phyloP scores from a whole-genome alignment of 768 basidiomycete species.

The Postia placenta region DNA sequence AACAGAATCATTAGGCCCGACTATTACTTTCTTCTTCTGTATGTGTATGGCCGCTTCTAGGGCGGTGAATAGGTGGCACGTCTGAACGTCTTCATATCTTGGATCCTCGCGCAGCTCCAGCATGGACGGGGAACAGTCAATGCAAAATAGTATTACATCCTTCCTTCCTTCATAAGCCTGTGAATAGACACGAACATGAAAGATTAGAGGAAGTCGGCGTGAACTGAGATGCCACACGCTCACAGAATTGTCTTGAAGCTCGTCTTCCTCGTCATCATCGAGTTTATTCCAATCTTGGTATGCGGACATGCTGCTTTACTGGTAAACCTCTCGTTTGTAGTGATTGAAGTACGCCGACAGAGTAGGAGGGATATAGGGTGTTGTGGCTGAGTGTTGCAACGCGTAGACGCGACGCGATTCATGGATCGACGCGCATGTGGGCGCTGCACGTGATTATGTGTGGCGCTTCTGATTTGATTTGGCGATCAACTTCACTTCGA shows the following conservation, averaged over 20 bases:
- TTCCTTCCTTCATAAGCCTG: slow-evolving; percentile 73
- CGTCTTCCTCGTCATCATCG: slow-evolving; percentile 80
- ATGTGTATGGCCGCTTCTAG: slow-evolving; percentile 83
- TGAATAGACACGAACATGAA: slow-evolving; percentile 16
- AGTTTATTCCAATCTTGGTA: slow-evolving; percentile 79
- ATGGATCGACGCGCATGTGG: too few species aligned
- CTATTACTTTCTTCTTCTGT: slow-evolving; percentile 84
- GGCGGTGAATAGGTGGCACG: slow-evolving; percentile 72
- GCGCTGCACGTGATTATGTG: too few species aligned
- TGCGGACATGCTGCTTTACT: too few species aligned
- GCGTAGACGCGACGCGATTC: too few species aligned
- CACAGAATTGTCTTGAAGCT: slow-evolving; percentile 67
- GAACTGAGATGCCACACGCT: slow-evolving; percentile 5
- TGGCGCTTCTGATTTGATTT: too few species aligned
- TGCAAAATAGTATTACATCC: slow-evolving; percentile 91
- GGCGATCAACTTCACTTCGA: too few species aligned
- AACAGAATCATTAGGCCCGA: slow-evolving; percentile 82
- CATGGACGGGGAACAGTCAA: slow-evolving; percentile 93
- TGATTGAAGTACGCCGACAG: too few species aligned
- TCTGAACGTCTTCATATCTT: slow-evolving; percentile 57
- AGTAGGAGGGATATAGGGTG: too few species aligned
- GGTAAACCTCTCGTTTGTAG: too few species aligned
- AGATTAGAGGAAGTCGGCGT: too few species aligned
- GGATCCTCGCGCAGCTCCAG: slow-evolving; percentile 62
- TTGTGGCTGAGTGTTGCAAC: too few species aligned